Base-by-base conservation (phyloP, 805 yeast species). In the Ogataea haglerorum region DNA sequence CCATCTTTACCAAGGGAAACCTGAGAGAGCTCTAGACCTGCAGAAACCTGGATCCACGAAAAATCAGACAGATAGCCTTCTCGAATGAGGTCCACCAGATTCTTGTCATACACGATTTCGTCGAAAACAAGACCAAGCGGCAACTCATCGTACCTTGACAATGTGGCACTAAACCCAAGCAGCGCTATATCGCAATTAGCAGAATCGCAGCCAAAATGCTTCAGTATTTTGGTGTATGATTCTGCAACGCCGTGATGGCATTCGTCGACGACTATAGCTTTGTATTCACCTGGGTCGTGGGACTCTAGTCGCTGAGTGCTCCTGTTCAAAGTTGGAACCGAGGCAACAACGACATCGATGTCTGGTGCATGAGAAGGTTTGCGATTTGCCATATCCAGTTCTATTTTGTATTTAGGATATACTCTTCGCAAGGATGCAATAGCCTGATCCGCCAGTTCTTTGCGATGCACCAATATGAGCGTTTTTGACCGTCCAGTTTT, bases 201-300 rank as follows among this genome's bases (percentile, higher is more conserved):
- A 1, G 55, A 52, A 28, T 60, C 51, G 6, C 82, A 81, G 0
- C 67, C 66, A 52, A 90, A 87, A 53, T 85, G 70, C 3, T 67
- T 58, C 38, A 87, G 57, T 1, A 89, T 69, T 22, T 70, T 68
- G 13, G 63, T 32, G 66, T 90, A 91, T 1, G 89, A 70, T 12
- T 60, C 56, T 0, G 96, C 88, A 1, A 85, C 84, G 0, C 95
- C 82, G 61, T 90, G 97, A 56, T 90, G 98, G 29, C 96, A 95
- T 58, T 90, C 98, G 62, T 90, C 98, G 2, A 90, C 69, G 15
- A 90, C 78, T 13, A 91, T 75, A 23, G 89, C 69, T 55, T 86
- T 83, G 64, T 73, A 82, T n/a, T 76, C 75, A 2, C 40, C 35
- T 0, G 90, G 82, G 40, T 75, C 60, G 52, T 81, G 84, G 34